Percentiles rank a stretch among this genome's conserved stretches.
These are phyloP conservation scores for Neofusicoccum kwambonambiense DNA, from an alignment of 2,329 filamentous ascomycete genomes.

Conservation along the genomic window DNA sequence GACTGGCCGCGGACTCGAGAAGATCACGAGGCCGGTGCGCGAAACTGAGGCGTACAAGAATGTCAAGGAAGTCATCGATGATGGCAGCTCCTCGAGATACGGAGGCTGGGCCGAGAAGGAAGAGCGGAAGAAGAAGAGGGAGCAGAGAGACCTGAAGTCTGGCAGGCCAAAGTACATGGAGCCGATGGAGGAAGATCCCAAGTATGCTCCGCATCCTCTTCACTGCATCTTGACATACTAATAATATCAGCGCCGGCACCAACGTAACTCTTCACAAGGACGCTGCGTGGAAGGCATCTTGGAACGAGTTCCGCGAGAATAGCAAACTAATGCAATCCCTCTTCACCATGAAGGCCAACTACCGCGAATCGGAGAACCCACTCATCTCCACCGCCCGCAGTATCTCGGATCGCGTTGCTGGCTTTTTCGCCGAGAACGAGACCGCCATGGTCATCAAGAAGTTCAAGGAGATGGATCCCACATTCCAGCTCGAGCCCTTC, in stretches of 20 bases:
- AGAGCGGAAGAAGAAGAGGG: conserved; percentile 77
- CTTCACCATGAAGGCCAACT: conserved; percentile 80
- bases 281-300: conserved; percentile 96
- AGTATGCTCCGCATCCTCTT: conserved; percentile 60
- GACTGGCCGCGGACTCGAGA: conserved; percentile 85
- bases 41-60: conserved; percentile 92
- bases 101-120: conserved; percentile 97
- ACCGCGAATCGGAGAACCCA: conserved; percentile 97
- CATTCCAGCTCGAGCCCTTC: conserved; percentile 93
- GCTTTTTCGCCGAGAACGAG: conserved; percentile 98
- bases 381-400: conserved; percentile 88
- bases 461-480: conserved; percentile 92
- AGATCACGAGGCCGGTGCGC: conserved; percentile 89
- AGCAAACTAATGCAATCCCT: conserved; percentile 85
- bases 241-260: conserved; percentile 72
- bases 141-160: conserved; percentile 63
- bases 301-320: conserved; percentile 89
- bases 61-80: conserved; percentile 94
- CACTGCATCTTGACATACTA: conserved; percentile 25
- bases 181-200: conserved; percentile 21
- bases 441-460: conserved; percentile 97
- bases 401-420: conserved; percentile 87
- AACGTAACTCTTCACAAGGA: conserved; percentile 97
- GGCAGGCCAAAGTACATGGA: conserved; percentile 35
- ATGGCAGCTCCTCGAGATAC: conserved; percentile 92